Percentiles rank a stretch among this genome's conserved stretches.
phyloP scores from a whole-genome alignment of 371 early-diverging fungal species.

The Saksenaea oblongispora region DNA sequence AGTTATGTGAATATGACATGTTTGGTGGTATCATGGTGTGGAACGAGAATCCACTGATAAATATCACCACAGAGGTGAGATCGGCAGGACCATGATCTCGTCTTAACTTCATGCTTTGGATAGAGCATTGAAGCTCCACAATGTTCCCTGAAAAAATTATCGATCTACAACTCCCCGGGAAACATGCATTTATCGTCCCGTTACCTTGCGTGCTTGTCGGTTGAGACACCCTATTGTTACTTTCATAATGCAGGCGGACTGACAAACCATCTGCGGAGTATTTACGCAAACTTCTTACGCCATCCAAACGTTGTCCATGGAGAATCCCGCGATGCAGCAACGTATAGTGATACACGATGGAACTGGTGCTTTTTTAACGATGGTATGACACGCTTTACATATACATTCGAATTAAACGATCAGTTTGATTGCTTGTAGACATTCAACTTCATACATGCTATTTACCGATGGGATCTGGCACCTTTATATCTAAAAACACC shows the following conservation, averaged over 20 bases:
- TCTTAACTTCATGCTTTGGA: not conserved
- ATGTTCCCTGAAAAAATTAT: slow-evolving; percentile 43
- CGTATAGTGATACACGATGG: slow-evolving; percentile 60
- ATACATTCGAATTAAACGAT: not conserved
- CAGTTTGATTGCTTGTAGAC: slow-evolving; percentile 21
- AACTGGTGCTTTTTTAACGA: slow-evolving; percentile 67
- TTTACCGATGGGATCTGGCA: slow-evolving; percentile 56
- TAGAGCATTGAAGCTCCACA: slow-evolving; percentile 30
- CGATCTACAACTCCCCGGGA: slow-evolving; percentile 52
- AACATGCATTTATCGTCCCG: slow-evolving; percentile 56
- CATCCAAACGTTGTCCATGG: slow-evolving; percentile 59
- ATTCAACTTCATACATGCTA: slow-evolving; percentile 60
- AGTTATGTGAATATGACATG: slow-evolving; percentile 62
- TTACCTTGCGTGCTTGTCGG: slow-evolving; percentile 61
- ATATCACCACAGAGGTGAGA: slow-evolving; percentile 50
- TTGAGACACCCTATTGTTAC: slow-evolving; percentile 65
- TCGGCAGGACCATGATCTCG: not conserved
- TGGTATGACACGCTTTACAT: slow-evolving; percentile 29
- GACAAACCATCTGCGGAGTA: slow-evolving; percentile 47
- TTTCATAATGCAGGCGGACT: slow-evolving; percentile 58
- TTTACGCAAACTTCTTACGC: slow-evolving; percentile 64
- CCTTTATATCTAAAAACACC: slow-evolving; percentile 53
- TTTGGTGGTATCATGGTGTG: slow-evolving; percentile 60
- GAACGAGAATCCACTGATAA: slow-evolving; percentile 58
- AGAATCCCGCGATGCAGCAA: slow-evolving; percentile 47